A percentile compares a stretch with the other conserved stretches of the same genome.
phyloP scores from a whole-genome alignment of 495 filamentous ascomycete species.

The Penicillium steckii region DNA sequence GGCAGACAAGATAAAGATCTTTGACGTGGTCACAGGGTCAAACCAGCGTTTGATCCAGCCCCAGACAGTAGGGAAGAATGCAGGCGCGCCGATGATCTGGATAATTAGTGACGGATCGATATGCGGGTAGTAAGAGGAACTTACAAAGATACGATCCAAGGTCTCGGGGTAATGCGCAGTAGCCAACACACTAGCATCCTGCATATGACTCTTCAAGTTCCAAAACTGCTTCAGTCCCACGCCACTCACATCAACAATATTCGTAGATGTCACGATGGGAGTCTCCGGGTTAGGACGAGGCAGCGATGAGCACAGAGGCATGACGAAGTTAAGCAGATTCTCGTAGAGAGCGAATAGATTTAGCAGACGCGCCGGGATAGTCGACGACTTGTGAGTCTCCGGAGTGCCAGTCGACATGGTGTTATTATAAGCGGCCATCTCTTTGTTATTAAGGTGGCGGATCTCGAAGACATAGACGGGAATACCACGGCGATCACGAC shows the following conservation, averaged over 20 bases:
- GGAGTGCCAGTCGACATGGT: conserved; percentile 56
- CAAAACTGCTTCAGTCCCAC: conserved; percentile 90
- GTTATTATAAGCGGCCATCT: conserved; percentile 70
- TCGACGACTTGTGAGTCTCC: conserved; percentile 51
- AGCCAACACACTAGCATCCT: conserved; percentile 80
- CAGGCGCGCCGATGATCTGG: conserved; percentile 81
- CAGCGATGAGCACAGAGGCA: conserved; percentile 75
- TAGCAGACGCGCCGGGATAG: conserved; percentile 64
- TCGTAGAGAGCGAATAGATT: conserved; percentile 88
- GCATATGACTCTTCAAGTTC: conserved; percentile 89
- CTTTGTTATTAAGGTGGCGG: conserved; percentile 75
- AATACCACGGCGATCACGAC: conserved; percentile 82
- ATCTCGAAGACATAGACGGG: conserved; percentile 89
- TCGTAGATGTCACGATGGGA: conserved; percentile 81
- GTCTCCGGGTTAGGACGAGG: conserved; percentile 69
- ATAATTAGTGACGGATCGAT: too few species aligned
- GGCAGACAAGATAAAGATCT: conserved; percentile 81
- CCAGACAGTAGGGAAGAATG: conserved; percentile 93
- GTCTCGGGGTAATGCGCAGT: conserved; percentile 93
- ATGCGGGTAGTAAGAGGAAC: conserved; percentile 24
- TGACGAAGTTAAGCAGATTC: conserved; percentile 80
- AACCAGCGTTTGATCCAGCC: conserved; percentile 96
- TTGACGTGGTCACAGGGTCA: conserved; percentile 87
- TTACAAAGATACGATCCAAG: conserved; percentile 78
- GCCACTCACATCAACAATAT: conserved; percentile 83